Evolutionary conservation across 805 yeast genomes (phyloP).

Genomic region (Kuraishia ogatae): DNA sequence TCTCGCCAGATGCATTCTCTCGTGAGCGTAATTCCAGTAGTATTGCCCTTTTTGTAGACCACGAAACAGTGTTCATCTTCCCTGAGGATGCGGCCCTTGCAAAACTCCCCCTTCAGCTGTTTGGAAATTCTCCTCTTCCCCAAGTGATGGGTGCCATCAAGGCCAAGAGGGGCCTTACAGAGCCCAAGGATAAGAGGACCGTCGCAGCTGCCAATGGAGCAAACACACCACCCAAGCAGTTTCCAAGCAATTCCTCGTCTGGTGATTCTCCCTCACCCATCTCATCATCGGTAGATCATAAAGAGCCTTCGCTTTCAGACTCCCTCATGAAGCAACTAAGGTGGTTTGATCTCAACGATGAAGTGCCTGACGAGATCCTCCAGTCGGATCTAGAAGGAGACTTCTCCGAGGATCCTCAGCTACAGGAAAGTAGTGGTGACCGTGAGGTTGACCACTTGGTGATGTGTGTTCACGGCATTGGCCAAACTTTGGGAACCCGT

Average conservation of each 20-base stretch:
- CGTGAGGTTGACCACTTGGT: constrained; percentile 50
- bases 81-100: background rate
- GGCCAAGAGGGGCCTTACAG: background rate
- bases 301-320: background rate
- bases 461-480: constrained; percentile 92
- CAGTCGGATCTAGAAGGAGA: constrained; percentile 43
- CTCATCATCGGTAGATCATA: too few species aligned
- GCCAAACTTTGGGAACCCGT: constrained; percentile 74
- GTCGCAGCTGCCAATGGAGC: background rate
- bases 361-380: constrained; percentile 23
- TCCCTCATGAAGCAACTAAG: constrained; percentile 5
- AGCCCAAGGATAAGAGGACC: constrained; percentile 1
- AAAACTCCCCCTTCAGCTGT: background rate
- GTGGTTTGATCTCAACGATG: constrained; percentile 15
- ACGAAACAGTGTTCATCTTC: background rate
- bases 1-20: too few species aligned
- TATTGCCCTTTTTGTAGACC: background rate
- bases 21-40: background rate
- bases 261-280: too few species aligned
- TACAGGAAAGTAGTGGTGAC: constrained; percentile 26
- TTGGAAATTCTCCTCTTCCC: background rate
- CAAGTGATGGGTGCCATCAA: background rate
- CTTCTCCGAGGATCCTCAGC: constrained; percentile 34
- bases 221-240: background rate
- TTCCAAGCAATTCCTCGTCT: background rate